A percentile compares a stretch with the other conserved stretches of the same genome.
Conservation (phyloP, 176 grass and related monocot species). For the Elaeis guineensis region DNA sequence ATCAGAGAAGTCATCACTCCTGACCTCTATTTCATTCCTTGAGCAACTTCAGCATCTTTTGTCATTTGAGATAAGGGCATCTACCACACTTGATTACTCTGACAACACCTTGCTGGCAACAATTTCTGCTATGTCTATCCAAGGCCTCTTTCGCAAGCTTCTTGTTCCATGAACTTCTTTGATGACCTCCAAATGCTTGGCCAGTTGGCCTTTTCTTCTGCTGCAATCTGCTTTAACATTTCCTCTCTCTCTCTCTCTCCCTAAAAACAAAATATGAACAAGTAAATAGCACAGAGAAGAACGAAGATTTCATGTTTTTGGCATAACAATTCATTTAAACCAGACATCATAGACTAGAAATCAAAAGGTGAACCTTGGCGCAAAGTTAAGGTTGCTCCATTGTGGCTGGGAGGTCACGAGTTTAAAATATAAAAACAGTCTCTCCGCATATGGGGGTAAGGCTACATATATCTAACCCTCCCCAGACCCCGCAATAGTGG, state of each 20-base stretch:
- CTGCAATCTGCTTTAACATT: constrained; percentile 27
- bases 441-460: too few relatives aligned
- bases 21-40: constrained; percentile 70
- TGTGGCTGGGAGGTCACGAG: too few relatives aligned
- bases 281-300: too few relatives aligned
- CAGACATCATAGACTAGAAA: too few relatives aligned
- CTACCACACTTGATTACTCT: constrained; percentile 43
- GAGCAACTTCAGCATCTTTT: constrained; percentile 79
- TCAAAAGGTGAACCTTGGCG: too few relatives aligned
- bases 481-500: too few relatives aligned
- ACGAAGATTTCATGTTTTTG: too few relatives aligned
- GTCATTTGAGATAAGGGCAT: constrained; percentile 35
- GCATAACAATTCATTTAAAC: too few relatives aligned
- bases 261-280: too few relatives aligned
- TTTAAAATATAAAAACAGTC: too few relatives aligned
- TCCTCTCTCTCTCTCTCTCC: constrained; percentile 33
- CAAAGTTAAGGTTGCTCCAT: too few relatives aligned
- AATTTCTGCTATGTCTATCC: constrained; percentile 24
- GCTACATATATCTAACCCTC: too few relatives aligned
- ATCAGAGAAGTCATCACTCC: constrained; percentile 75
- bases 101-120: constrained; percentile 27
- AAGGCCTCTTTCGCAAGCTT: constrained; percentile 23
- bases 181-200: constrained; percentile 30
- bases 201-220: constrained; percentile 30
- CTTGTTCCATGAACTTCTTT: constrained; percentile 41